Evolutionary conservation across 148 eudicot genomes (phyloP), one percentile per base, ranked within the genome.

Genomic region (Mesembryanthemum crystallinum): DNA sequence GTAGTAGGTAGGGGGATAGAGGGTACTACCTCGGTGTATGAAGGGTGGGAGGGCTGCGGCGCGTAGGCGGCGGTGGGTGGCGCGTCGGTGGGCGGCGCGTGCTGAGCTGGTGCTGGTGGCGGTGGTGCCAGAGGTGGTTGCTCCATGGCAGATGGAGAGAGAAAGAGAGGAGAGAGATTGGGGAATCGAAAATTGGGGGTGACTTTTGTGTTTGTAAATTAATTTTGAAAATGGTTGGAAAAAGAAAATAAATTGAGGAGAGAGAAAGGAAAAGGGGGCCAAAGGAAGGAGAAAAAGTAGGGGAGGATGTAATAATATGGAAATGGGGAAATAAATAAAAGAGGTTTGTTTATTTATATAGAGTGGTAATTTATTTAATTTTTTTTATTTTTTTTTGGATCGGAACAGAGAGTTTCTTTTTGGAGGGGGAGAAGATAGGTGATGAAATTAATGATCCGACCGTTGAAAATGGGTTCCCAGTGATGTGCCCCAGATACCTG

Each of bases 11-110:
- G 25, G 47, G 35, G 18, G 43, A 13, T 7, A 1, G 17, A 23
- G 21, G 11, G 13, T 13, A 1, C 9, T 25, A 84, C 87, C 82
- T 84, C 87, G 64, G 80, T 33, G 73, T 84, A 84, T 5, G 87
- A 79, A 9, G 87, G 87, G 47, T 81, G 87, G 21, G 79, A 62
- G 20, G 82, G 73, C 14, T 70, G 23, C 11, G 74, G 68, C 23
- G 45, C 80, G 24, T 60, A 29, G 25, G 51, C 70, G 25, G 77
- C 18, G 25, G 54, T 13, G 3, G 74, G 71, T 69, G 25, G 64
- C 30, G 57, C 55, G 10, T 33, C 77, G 72, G 72, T 5, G 75
- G 77, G 7, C 18, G 64, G 2, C 32, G 72, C 21, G 62, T 47
- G 66, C 33, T 24, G 80, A 42, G 76, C 39, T n/a, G 69, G 64